Evolutionary conservation across 768 basidiomycete species (phyloP), one percentile per base, ranked within the genome.

Genomic region (Pisolithus orientalis): DNA sequence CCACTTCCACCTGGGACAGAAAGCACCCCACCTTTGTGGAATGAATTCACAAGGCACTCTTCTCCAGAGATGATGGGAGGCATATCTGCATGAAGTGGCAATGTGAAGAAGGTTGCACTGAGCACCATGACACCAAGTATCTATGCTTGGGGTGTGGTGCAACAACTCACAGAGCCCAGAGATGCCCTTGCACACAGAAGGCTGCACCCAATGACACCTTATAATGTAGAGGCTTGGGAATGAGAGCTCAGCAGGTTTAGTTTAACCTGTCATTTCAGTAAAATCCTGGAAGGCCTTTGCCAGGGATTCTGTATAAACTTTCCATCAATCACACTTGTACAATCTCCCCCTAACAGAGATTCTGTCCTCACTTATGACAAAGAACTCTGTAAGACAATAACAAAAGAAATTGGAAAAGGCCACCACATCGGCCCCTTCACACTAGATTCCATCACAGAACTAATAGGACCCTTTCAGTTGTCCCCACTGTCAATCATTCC

Each of bases 391-490:
- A 29, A 29, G 28, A 29, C 28, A 7, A 7, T 29, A 29, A 7
- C 5, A 5, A 29, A 29, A 7, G 28, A 29, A 29, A 5, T 29
- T 7, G 7, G 5, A 5, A 42, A 42, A 21, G 21, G 40, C 9
- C 9, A 5, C 9, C 24, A 42, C 40, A n/a, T 42, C 6, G 4
- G 40, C 2, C 40, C 40, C 10, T 21, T 17, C 4, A 4, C 40
- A 2, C 14, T 42, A 6, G 21, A 14, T 16, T 6, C 21, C 0
- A 27, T 71, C 0, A 59, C 65, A 40, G 0, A 1, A 0, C 1
- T 31, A 3, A 48, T 71, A 0, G 64, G 70, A 0, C 61, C 50
- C 0, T 72, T 72, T 44, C 70, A 70, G 14, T 56, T 13, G 43
- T 60, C 7, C 66, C 70, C 1, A 1, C 40, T 72, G 0, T 64